Percentiles rank a stretch among this genome's conserved stretches.
Conservation (phyloP, 495 filamentous ascomycete species). For the Cryomyces minteri region DNA sequence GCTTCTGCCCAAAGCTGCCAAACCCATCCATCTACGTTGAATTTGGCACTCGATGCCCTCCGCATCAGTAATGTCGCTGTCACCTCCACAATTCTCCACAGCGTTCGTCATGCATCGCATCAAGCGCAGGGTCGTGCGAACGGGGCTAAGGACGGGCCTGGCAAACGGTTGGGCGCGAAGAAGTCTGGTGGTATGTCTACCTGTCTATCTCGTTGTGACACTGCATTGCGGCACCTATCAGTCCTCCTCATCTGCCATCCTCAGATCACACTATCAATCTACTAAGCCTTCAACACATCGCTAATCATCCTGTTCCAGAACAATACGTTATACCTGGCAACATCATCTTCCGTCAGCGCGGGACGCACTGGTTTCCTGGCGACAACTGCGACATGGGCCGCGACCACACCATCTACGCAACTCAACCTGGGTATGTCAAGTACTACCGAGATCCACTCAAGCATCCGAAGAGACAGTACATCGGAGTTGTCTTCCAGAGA, state of each 20-base stretch:
- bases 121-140: conserved; percentile 77
- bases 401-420: conserved; percentile 94
- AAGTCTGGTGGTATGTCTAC: conserved; percentile 51
- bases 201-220: not conserved
- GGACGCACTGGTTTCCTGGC: conserved; percentile 83
- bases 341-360: conserved; percentile 95
- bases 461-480: conserved; percentile 74
- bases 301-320: conserved; percentile 25
- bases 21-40: not conserved
- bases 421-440: conserved; percentile 70
- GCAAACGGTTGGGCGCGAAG: conserved; percentile 90
- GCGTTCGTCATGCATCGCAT: conserved; percentile 60
- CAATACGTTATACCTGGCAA: conserved; percentile 86
- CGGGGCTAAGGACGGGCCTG: conserved; percentile 63
- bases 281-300: not conserved
- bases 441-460: conserved; percentile 77
- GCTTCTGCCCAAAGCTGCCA: not conserved
- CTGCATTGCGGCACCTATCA: too few relatives aligned
- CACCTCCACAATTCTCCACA: conserved; percentile 10
- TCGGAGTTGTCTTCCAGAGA: conserved; percentile 75
- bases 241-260: too few relatives aligned
- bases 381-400: conserved; percentile 87
- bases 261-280: too few relatives aligned
- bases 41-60: conserved; percentile 5
- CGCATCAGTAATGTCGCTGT: conserved; percentile 4